phyloP scores from a whole-genome alignment of 305 asterid genomes.

The Fraxinus xanthoxyloides region DNA sequence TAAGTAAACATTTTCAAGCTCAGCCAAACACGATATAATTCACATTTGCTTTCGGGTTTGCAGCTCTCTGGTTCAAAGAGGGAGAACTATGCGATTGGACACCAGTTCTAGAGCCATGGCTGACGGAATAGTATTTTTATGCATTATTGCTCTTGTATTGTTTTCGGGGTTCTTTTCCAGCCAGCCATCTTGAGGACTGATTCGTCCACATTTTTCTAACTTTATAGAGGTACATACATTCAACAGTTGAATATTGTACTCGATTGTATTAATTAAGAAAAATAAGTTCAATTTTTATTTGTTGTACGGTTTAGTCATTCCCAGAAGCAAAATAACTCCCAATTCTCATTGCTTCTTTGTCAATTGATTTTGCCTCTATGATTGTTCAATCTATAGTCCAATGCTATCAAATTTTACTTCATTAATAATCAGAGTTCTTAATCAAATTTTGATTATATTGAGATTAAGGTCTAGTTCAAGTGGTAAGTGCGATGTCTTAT shows the following conservation, averaged over 20 bases:
- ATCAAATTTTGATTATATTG: background rate
- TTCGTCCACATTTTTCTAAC: constrained; percentile 24
- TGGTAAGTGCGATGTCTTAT: background rate
- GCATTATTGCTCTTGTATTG: background rate
- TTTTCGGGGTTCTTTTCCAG: constrained; percentile 15
- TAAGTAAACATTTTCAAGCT: background rate
- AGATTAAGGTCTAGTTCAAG: background rate
- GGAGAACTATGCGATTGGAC: constrained; percentile 72
- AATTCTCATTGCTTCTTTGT: constrained; percentile 25
- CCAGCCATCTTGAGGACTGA: constrained; percentile 4
- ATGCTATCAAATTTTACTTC: background rate
- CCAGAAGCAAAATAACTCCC: constrained; percentile 28
- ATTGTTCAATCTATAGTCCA: background rate
- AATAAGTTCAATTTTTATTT: background rate
- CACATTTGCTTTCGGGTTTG: constrained; percentile 9
- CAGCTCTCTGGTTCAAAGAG: constrained; percentile 85
- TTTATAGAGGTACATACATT: background rate
- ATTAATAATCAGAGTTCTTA: background rate
- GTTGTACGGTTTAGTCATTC: background rate
- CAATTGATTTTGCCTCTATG: constrained; percentile 8
- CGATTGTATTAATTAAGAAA: background rate
- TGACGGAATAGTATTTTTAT: constrained; percentile 42
- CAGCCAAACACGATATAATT: background rate
- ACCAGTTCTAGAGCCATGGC: constrained; percentile 75
- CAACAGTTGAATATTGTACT: background rate